phyloP scores from a whole-genome alignment of 257 asterid species.

The Cordia subcordata region DNA sequence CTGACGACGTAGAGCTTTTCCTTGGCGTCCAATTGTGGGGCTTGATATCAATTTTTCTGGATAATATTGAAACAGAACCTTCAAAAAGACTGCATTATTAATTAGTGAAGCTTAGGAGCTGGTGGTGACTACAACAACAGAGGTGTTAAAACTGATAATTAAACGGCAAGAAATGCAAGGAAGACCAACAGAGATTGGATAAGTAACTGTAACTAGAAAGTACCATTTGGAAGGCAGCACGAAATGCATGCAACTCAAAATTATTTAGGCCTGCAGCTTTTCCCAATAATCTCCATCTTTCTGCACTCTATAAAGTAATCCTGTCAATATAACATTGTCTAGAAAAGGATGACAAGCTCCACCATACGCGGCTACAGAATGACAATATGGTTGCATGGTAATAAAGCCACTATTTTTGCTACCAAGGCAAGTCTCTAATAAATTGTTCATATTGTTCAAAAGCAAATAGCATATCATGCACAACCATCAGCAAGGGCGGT shows the following conservation, averaged over 20 bases:
- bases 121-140: background rate
- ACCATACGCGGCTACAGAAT: no score
- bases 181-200: constrained; percentile 1
- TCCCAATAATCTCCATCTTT: constrained; percentile 75
- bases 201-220: background rate
- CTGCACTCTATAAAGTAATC: constrained; percentile 62
- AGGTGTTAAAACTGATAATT: background rate
- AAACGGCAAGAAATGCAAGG: background rate
- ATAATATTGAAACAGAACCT: constrained; percentile 66
- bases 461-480: no score
- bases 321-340: constrained; percentile 7
- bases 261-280: constrained; percentile 64
- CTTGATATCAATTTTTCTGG: constrained; percentile 49
- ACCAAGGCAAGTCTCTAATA: no score
- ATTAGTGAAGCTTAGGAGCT: constrained; percentile 10
- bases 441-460: no score
- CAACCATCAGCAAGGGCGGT: no score
- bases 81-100: constrained; percentile 25
- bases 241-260: constrained; percentile 83
- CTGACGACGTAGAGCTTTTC: constrained; percentile 92
- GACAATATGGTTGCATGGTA: no score
- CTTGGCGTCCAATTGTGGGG: constrained; percentile 86
- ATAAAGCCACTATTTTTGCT: no score
- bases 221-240: constrained; percentile 96
- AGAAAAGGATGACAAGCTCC: no score